Conservation (phyloP, 31 red algal genomes). For the Asparagopsis taxiformis region DNA sequence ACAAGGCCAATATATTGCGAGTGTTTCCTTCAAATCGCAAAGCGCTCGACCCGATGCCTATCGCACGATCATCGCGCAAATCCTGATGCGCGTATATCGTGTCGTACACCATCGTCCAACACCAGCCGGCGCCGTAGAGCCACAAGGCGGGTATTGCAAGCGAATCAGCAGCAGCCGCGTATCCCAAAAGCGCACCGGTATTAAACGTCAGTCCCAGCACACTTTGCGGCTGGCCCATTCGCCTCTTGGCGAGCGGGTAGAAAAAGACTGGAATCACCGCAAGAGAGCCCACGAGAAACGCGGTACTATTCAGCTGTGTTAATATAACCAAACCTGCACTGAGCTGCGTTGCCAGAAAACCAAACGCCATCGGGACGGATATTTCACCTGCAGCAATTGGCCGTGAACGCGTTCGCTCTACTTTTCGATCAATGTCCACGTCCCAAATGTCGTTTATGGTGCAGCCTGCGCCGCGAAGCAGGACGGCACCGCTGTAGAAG, state of each 20-base stretch:
- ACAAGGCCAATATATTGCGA: slow-evolving; percentile 15
- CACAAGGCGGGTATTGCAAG: slow-evolving; percentile 28
- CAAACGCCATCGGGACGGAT: slow-evolving; percentile 15
- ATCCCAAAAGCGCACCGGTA: slow-evolving; percentile 82
- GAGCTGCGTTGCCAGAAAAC: slow-evolving; percentile 48
- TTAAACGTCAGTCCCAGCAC: slow-evolving; percentile 90
- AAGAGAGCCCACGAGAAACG: slow-evolving; percentile 57
- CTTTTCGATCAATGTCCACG: slow-evolving; percentile 72
- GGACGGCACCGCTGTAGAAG: slow-evolving; percentile 71
- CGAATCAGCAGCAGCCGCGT: slow-evolving; percentile 45
- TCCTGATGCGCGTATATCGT: slow-evolving; percentile 96
- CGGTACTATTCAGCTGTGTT: slow-evolving; percentile 49
- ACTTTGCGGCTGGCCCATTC: slow-evolving; percentile 68
- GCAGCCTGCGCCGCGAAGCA: slow-evolving; percentile 93
- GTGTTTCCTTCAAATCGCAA: slow-evolving; percentile 57
- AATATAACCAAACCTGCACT: slow-evolving; percentile 60
- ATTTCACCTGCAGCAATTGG: slow-evolving; percentile 82
- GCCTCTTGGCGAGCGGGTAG: slow-evolving; percentile 93
- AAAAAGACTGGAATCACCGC: slow-evolving; percentile 62
- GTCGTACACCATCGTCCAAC: slow-evolving; percentile 97
- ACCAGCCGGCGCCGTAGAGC: slow-evolving; percentile 69
- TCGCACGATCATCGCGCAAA: slow-evolving; percentile 53
- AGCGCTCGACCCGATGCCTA: slow-evolving; percentile 72
- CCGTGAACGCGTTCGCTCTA: slow-evolving; percentile 55
- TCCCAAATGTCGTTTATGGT: slow-evolving; percentile 97